phyloP scores from a whole-genome alignment of 495 filamentous ascomycete species.

The Tetracladium marchalianum region DNA sequence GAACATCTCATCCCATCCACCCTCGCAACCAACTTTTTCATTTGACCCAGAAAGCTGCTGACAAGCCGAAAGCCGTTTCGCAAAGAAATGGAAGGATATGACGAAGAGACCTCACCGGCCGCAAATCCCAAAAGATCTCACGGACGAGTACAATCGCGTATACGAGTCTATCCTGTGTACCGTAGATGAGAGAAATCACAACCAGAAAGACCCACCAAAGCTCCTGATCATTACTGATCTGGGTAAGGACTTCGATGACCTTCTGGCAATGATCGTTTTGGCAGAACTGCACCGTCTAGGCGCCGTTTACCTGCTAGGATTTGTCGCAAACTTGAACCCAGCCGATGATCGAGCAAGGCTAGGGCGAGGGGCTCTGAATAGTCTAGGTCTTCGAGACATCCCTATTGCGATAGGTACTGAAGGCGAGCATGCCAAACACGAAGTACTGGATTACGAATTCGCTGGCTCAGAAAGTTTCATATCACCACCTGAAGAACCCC shows the following conservation, averaged over 20 bases:
- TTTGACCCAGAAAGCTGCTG: no score
- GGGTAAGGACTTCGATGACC: conserved; percentile 16
- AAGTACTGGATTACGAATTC: conserved; percentile 10
- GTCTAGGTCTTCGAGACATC: conserved; percentile 6
- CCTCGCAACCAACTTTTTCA: no score
- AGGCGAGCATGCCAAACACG: conserved; percentile 5
- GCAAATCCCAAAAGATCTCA: conserved; percentile 8
- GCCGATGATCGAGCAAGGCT: conserved; percentile 5
- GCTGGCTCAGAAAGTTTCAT: conserved; percentile 5
- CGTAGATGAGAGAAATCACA: not conserved
- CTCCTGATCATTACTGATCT: conserved; percentile 15
- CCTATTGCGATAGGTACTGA: conserved; percentile 11
- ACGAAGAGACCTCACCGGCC: no score
- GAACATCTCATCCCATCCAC: no score
- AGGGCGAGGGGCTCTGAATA: conserved; percentile 17
- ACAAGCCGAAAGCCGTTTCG: no score
- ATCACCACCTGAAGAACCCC: not conserved
- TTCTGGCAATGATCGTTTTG: conserved; percentile 10
- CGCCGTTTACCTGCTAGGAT: conserved; percentile 9
- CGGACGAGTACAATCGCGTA: conserved; percentile 2
- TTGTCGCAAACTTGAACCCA: conserved; percentile 16
- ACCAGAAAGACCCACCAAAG: not conserved
- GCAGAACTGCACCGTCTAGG: conserved; percentile 15
- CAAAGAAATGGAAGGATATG: no score
- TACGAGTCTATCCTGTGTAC: conserved; percentile 9